Conservation (phyloP, 768 basidiomycete species). For the Boletellus ananas region DNA sequence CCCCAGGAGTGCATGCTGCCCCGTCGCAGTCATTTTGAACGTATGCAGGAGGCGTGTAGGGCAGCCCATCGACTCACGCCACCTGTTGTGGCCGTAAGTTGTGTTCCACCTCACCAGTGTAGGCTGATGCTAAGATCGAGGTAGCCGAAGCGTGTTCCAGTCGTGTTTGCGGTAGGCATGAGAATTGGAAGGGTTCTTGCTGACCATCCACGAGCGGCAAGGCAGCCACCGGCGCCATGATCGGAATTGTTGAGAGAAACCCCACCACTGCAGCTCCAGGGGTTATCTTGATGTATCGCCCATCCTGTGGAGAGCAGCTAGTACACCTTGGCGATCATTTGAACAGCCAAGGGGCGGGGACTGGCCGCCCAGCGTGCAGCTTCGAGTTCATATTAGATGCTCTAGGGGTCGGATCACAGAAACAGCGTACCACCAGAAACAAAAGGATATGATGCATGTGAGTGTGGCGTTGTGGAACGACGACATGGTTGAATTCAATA, state of each 20-base stretch:
- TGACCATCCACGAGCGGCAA: not conserved
- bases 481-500: too few relatives aligned
- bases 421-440: too few relatives aligned
- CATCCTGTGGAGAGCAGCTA: not conserved
- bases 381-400: not conserved
- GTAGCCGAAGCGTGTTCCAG: not conserved
- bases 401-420: too few relatives aligned
- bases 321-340: not conserved
- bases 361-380: not conserved
- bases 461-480: too few relatives aligned
- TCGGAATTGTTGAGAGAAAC: not conserved
- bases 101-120: not conserved
- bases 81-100: not conserved
- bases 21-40: slow-evolving; percentile 4
- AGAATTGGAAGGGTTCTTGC: not conserved
- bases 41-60: slow-evolving; percentile 14
- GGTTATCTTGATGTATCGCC: not conserved
- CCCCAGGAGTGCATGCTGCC: slow-evolving; percentile 5
- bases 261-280: slow-evolving; percentile 1
- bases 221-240: not conserved
- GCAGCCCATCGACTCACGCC: slow-evolving; percentile 5
- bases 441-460: too few relatives aligned
- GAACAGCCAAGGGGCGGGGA: not conserved
- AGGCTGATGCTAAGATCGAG: not conserved
- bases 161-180: slow-evolving; percentile 1